Percentiles rank a stretch among this genome's conserved stretches.
Conservation (phyloP, 352 stramenopile genomes). For the Globisporangium paddicum region DNA sequence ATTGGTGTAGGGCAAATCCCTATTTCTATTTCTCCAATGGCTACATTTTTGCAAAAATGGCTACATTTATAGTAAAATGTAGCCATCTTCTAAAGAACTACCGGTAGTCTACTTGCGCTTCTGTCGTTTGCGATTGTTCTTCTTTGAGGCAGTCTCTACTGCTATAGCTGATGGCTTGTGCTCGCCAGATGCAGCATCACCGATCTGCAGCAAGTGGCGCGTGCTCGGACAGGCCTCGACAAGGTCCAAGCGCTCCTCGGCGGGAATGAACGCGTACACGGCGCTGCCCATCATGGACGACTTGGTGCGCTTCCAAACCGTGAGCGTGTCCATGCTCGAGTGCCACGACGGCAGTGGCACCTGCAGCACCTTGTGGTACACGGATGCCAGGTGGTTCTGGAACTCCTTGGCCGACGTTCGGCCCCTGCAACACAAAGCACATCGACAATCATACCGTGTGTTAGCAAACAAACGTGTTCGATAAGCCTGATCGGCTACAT, state of each 20-base stretch:
- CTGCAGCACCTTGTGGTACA: conserved; percentile 94
- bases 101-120: background rate
- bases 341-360: conserved; percentile 90
- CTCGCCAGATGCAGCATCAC: background rate
- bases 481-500: background rate
- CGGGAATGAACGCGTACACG: conserved; percentile 77
- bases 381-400: conserved; percentile 83
- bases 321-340: conserved; percentile 90
- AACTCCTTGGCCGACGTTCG: conserved; percentile 91
- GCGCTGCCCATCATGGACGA: conserved; percentile 80
- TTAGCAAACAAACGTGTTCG: background rate
- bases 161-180: background rate
- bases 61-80: background rate
- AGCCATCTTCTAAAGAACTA: background rate
- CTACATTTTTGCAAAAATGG: background rate
- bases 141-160: background rate
- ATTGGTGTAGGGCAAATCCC: background rate
- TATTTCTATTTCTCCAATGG: too few species aligned
- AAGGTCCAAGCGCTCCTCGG: conserved; percentile 70
- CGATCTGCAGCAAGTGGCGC: conserved; percentile 44
- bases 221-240: conserved; percentile 53
- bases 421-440: conserved; percentile 44
- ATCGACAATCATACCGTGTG: background rate
- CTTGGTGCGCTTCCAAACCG: conserved; percentile 93
- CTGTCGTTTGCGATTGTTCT: background rate